Evolutionary conservation across 306 rosid species (phyloP), one percentile per base, ranked within the genome.

Genomic region (Medicago truncatula): DNA sequence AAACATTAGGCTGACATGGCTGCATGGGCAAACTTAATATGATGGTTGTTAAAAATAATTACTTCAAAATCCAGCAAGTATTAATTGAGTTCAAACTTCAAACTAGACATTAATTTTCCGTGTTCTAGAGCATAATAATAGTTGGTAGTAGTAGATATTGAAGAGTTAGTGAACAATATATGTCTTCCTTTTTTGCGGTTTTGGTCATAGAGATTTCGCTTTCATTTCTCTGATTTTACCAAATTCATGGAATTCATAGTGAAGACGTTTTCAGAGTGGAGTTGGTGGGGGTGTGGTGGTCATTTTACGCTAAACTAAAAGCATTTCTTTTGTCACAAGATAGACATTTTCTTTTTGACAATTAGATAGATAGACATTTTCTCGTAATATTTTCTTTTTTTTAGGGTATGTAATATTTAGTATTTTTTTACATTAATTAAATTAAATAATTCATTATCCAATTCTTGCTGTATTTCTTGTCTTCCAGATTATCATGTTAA

Each of bases 401-500:
- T 23, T 1, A 21, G 28, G 31, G 31, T 4, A 28, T 28, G 31
- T 28, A 28, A 3, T 28, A 28, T 28, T 28, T 3, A 3, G 0
- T 28, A 28, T 3, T 28, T 28, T 16, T 71, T 70, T 18, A 18
- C 13, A 46, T 44, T 58, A 9, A 3, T 12, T 6, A 25, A 9
- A 3, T 12, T 6, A 25, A 21, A 57, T 43, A 60, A 1, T 74
- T 60, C 8, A 49, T 39, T 70, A 44, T 31, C 21, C 25, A 39
- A 63, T 57, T 78, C 15, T 44, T 50, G 20, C 38, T 62, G 16
- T 21, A 40, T 73, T 79, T 31, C 14, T 61, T 70, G 78, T 65
- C 76, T 80, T 25, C 15, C 80, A 95, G 99, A 92, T 95, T 46
- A 95, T 95, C 41, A 89, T 90, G 99, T 84, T 92, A 79, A 95